These are phyloP conservation scores for Gnomoniopsis smithogilvyi DNA, from an alignment of 2,329 filamentous ascomycete species.

Conservation along the genomic window DNA sequence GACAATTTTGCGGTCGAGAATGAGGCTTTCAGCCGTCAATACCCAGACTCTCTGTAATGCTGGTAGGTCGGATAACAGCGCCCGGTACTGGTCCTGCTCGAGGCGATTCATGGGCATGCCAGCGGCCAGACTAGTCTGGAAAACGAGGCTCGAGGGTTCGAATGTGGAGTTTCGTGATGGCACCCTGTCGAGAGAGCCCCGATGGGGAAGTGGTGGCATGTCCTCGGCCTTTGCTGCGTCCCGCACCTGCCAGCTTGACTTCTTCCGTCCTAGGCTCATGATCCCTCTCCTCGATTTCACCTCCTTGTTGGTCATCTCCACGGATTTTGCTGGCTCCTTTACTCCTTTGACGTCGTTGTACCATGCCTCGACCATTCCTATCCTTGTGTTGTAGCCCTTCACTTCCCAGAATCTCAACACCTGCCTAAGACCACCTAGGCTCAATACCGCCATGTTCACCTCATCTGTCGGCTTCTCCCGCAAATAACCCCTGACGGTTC, in stretches of 20 bases:
- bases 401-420: constrained; percentile 65
- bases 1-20: constrained; percentile 58
- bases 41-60: constrained; percentile 59
- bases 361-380: constrained; percentile 59
- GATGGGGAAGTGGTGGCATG: not conserved
- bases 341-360: constrained; percentile 42
- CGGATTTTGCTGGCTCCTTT: constrained; percentile 24
- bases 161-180: constrained; percentile 21
- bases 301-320: constrained; percentile 39
- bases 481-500: constrained; percentile 60
- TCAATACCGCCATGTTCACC: constrained; percentile 58
- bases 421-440: constrained; percentile 59
- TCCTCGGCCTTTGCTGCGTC: constrained; percentile 25
- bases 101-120: constrained; percentile 62
- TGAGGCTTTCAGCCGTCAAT: constrained; percentile 60
- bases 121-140: constrained; percentile 55
- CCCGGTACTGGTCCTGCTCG: constrained; percentile 45
- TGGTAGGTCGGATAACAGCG: constrained; percentile 53
- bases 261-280: constrained; percentile 55
- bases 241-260: constrained; percentile 39
- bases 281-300: constrained; percentile 51
- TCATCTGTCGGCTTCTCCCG: constrained; percentile 62
- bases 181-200: constrained; percentile 13
- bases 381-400: constrained; percentile 60
- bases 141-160: constrained; percentile 42